Conservation (phyloP, 83 land plant species). For the Diphasiastrum complanatum region DNA sequence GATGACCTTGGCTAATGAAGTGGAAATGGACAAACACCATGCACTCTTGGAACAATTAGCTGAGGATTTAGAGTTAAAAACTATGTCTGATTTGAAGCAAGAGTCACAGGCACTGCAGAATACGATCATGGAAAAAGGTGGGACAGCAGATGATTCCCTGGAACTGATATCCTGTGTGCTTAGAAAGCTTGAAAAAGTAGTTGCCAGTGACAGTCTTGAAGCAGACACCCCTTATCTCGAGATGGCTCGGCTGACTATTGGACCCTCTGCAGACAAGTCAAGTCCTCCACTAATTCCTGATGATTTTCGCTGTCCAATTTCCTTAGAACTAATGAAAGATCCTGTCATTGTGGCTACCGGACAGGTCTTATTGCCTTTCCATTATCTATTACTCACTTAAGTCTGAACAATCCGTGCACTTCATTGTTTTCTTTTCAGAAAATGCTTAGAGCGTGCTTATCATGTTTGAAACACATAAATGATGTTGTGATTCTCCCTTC, state of each 20-base stretch:
- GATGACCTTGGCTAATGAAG: not conserved
- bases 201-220: not conserved
- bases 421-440: not conserved
- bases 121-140: slow-evolving; percentile 10
- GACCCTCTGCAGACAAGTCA: not conserved
- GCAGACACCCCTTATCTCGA: slow-evolving; percentile 1
- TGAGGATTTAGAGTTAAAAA: not conserved
- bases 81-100: not conserved
- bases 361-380: not conserved
- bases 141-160: not conserved
- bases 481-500: no score
- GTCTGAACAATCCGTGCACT: not conserved
- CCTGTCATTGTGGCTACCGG: slow-evolving; percentile 3
- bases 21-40: not conserved
- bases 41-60: not conserved
- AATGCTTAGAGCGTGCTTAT: no score
- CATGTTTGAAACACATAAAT: no score
- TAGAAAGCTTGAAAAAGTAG: slow-evolving; percentile 1
- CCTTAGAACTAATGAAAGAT: no score
- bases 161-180: not conserved
- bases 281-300: not conserved
- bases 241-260: not conserved
- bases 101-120: not conserved
- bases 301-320: no score
- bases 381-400: not conserved